Evolutionary conservation across 768 basidiomycete genomes (phyloP), one percentile per base, ranked within the genome.

Genomic region (Leccinum obscurum): DNA sequence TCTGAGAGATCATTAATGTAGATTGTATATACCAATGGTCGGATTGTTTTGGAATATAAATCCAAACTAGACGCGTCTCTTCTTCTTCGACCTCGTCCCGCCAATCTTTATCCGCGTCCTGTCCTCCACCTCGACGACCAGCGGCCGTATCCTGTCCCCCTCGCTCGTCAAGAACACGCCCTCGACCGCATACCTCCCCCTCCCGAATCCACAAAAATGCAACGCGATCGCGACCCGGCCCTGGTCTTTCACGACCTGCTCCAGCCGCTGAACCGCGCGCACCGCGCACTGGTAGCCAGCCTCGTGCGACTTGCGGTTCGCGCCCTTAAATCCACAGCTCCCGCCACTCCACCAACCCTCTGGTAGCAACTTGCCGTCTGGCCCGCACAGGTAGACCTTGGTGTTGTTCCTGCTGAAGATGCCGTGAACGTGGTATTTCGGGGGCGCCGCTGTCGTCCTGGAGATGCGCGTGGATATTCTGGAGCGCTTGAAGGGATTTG

Each of bases 91-190:
- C 65, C 95, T 81, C 35, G 89, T 92, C 22, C 95, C 96, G 64
- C 95, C 95, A 71, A 97, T 90, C 78, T 96, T 96, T 56, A 98
- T 83, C 4, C 88, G 88, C 24, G 96, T 93, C 55, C 85, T 81
- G 75, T 99, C 96, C 62, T 89, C 91, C 1, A 99, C 74, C 22
- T 79, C 72, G n/a, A 49, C 74, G 13, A 98, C 79, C 56, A 85
- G 59, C 11, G 65, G 71, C 54, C 91, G 82, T 39, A 95, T 81
- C 4, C 62, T 70, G 48, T 83, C 83, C 10, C 94, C 95, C 68
- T 96, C 93, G 5, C 81, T 81, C 15, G 89, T 86, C 75, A 86
- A 74, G 59, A 99, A 74, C 22, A 93, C 93, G 56, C 82, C 82
- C 55, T 86, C 81, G 58, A 97, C 78, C 7, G 96, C 95, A 26